Evolutionary conservation across 106 monocot species (phyloP), one percentile per base, ranked within the genome.

Genomic region (Ottelia alismoides): DNA sequence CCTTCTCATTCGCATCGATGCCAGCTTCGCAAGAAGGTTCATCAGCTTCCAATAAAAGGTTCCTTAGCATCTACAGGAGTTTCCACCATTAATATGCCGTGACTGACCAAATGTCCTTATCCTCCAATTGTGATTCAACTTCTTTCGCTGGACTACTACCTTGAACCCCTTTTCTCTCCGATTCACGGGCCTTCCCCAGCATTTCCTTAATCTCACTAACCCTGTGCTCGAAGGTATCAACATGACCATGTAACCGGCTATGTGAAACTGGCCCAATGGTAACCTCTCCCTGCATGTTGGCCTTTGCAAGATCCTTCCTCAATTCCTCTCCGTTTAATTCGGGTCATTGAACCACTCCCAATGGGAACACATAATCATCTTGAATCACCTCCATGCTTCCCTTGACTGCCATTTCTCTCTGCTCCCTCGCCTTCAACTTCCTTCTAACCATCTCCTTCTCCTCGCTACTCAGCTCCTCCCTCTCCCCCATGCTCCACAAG

Each of bases 371-470:
- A 25, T 26, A 27, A 26, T 29, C 62, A 65, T 69, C 22, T 25
- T 60, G 50, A 53, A 89, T 19, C 58, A 83, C 66, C 67, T 77
- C 55, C 20, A 77, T 69, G 46, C 51, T 72, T 1, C 88, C 71
- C 47, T 71, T 68, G 47, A 65, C 73, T 11, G 53, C 30, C 49
- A n/a, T 44, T 25, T 59, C 61, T 51, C 63, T 79, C 52, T 77
- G 71, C 71, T 74, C 66, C 55, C 88, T 76, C 6, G 65, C 59
- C 27, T 79, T 77, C 35, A 79, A 68, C 77, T 89, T 89, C 51
- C 83, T 67, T 63, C 79, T 89, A 53, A 89, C 63, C 88, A 89
- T 79, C 32, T 89, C 79, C 50, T 58, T 56, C 56, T 89, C 74
- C 54, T 89, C 65, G 47, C 53, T 70, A 0, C 63, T 66, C 25